phyloP scores from a whole-genome alignment of 2,329 filamentous ascomycete species.

The Paradendryphiella salina region DNA sequence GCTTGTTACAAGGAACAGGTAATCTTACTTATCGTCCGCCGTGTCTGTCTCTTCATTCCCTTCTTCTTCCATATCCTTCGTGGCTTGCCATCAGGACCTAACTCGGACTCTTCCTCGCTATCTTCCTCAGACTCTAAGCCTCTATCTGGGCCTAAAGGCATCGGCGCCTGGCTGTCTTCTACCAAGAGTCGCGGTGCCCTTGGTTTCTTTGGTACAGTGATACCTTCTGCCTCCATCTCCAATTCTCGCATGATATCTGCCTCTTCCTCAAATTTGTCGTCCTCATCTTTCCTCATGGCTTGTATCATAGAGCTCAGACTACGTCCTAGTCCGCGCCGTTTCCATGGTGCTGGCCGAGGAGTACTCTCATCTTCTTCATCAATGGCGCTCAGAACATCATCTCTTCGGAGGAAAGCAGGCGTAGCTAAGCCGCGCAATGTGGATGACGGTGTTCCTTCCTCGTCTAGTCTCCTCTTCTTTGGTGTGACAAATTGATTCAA shows the following conservation, averaged over 20 bases:
- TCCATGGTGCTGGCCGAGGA: slow-evolving; percentile 48
- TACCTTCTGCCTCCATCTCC: slow-evolving; percentile 55
- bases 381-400: slow-evolving; percentile 55
- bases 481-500: slow-evolving; percentile 67
- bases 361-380: slow-evolving; percentile 56
- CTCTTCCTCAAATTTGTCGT: slow-evolving; percentile 66
- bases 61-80: slow-evolving; percentile 76
- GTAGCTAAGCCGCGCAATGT: slow-evolving; percentile 61
- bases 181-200: slow-evolving; percentile 44
- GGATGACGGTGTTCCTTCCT: slow-evolving; percentile 44
- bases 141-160: slow-evolving; percentile 53
- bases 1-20: neutral
- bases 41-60: slow-evolving; percentile 77
- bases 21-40: slow-evolving; percentile 60
- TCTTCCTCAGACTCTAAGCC: slow-evolving; percentile 62
- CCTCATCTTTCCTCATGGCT: slow-evolving; percentile 63
- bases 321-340: slow-evolving; percentile 58
- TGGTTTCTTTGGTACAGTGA: slow-evolving; percentile 29
- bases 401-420: slow-evolving; percentile 68
- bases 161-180: slow-evolving; percentile 50
- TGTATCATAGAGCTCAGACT: slow-evolving; percentile 76
- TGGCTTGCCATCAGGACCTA: slow-evolving; percentile 62
- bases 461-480: slow-evolving; percentile 52
- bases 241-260: slow-evolving; percentile 73
- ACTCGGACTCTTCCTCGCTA: slow-evolving; percentile 48